phyloP scores from a whole-genome alignment of 1,139 yeast species.

The Suhomyces anneliseae region DNA sequence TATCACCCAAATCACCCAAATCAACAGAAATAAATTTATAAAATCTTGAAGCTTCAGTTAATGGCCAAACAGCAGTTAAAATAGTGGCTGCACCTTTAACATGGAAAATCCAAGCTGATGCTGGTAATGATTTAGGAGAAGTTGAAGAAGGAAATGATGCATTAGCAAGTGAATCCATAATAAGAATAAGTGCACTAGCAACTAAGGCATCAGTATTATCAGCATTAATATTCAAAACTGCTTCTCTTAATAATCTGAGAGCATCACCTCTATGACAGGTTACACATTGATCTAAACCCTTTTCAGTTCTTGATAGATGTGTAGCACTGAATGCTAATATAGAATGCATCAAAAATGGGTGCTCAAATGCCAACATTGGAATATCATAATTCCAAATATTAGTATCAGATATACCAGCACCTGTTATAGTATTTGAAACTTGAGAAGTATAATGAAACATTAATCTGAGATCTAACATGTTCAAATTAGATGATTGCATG shows the following conservation, averaged over 20 bases:
- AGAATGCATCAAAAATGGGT: slow-evolving; percentile 91
- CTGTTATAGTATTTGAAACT: slow-evolving; percentile 84
- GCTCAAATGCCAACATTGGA: slow-evolving; percentile 83
- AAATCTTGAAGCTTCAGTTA: slow-evolving; percentile 74
- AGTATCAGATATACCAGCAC: slow-evolving; percentile 86
- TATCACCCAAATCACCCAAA: slow-evolving; percentile 79
- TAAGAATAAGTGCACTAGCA: slow-evolving; percentile 83
- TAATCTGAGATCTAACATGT: slow-evolving; percentile 73
- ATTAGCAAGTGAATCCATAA: slow-evolving; percentile 92
- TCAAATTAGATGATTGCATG: slow-evolving; percentile 37
- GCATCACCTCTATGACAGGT: slow-evolving; percentile 90
- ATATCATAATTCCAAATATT: slow-evolving; percentile 87
- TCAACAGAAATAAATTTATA: slow-evolving; percentile 79
- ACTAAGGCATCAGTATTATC: slow-evolving; percentile 91
- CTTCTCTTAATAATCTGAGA: slow-evolving; percentile 73
- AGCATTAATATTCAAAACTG: slow-evolving; percentile 76
- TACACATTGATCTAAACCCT: slow-evolving; percentile 78
- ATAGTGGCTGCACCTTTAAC: slow-evolving; percentile 97
- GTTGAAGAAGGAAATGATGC: slow-evolving; percentile 75
- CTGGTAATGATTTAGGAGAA: slow-evolving; percentile 68
- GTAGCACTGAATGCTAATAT: slow-evolving; percentile 89
- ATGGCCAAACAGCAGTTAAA: slow-evolving; percentile 90
- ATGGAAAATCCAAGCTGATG: slow-evolving; percentile 95
- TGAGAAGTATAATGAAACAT: slow-evolving; percentile 86
- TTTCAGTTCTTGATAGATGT: slow-evolving; percentile 74